Percentiles rank a stretch among this genome's conserved stretches.
Evolutionary conservation across 352 stramenopile species (phyloP).

Genomic region (Aphanomyces stellatus): DNA sequence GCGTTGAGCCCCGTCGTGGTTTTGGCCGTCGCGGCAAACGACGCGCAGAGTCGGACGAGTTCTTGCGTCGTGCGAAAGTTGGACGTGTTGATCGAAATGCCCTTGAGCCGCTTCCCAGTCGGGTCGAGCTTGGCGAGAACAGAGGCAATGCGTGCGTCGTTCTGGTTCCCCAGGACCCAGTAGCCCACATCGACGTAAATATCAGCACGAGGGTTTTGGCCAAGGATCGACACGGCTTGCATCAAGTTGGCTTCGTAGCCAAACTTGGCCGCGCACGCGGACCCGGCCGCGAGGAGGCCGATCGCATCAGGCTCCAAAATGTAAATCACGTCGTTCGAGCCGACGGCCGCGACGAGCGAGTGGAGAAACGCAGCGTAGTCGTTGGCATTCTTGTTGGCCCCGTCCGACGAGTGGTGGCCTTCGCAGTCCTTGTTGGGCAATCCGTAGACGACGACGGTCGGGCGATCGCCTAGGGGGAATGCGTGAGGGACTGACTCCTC

Average conservation of each 20-base stretch:
- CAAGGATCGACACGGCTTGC: conserved; percentile 21
- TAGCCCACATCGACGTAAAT: conserved; percentile 29
- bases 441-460: conserved; percentile 28
- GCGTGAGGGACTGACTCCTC: neutral
- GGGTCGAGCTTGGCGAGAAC: conserved; percentile 28
- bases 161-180: conserved; percentile 23
- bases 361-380: conserved; percentile 26
- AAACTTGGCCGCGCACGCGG: conserved; percentile 18
- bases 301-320: conserved; percentile 30
- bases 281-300: conserved; percentile 23
- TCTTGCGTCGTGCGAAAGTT: conserved; percentile 38
- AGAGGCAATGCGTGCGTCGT: conserved; percentile 23
- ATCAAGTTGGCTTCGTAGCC: conserved; percentile 24
- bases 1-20: conserved; percentile 23
- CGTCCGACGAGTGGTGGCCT: conserved; percentile 23
- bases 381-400: conserved; percentile 25
- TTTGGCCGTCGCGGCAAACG: conserved; percentile 23
- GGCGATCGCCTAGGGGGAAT: conserved; percentile 8
- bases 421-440: conserved; percentile 34
- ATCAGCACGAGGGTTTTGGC: conserved; percentile 25
- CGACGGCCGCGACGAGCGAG: conserved; percentile 16
- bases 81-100: conserved; percentile 47
- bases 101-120: conserved; percentile 25
- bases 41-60: conserved; percentile 26
- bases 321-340: conserved; percentile 26